These are phyloP conservation scores for Podospora anserina DNA, from an alignment of 495 filamentous ascomycete genomes.

Conservation along the genomic window DNA sequence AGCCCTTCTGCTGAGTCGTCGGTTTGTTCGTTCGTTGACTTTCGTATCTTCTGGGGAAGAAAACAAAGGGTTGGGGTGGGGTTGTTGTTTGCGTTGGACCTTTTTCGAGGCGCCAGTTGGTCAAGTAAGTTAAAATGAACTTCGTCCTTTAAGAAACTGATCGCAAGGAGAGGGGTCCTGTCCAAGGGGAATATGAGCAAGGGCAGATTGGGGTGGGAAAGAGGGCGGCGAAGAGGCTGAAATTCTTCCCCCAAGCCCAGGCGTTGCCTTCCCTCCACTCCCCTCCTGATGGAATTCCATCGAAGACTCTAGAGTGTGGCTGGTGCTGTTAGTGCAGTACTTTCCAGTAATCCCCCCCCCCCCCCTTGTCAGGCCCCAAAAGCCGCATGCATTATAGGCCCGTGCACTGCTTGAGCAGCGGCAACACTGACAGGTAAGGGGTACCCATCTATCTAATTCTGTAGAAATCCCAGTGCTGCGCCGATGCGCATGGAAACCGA, in stretches of 20 bases:
- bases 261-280: slow-evolving; percentile 31
- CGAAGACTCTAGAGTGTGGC: slow-evolving; percentile 40
- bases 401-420: neutral
- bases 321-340: slow-evolving; percentile 31
- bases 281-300: slow-evolving; percentile 40
- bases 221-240: slow-evolving; percentile 28
- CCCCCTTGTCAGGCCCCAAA: neutral
- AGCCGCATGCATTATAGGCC: neutral
- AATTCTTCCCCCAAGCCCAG: slow-evolving; percentile 28
- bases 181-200: slow-evolving; percentile 4
- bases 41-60: neutral
- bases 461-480: neutral
- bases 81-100: neutral
- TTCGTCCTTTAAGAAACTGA: slow-evolving; percentile 7
- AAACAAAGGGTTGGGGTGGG: neutral
- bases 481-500: slow-evolving; percentile 22
- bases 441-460: slow-evolving; percentile 21
- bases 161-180: slow-evolving; percentile 28
- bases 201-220: neutral
- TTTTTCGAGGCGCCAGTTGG: neutral
- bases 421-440: neutral
- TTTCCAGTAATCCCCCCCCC: neutral
- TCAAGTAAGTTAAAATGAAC: neutral
- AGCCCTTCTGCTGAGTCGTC: neutral
- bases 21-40: neutral